Percentiles rank a stretch among this genome's conserved stretches.
These are phyloP conservation scores for Plasmopara muralis DNA, from an alignment of 352 stramenopile species.

Conservation along the genomic window DNA sequence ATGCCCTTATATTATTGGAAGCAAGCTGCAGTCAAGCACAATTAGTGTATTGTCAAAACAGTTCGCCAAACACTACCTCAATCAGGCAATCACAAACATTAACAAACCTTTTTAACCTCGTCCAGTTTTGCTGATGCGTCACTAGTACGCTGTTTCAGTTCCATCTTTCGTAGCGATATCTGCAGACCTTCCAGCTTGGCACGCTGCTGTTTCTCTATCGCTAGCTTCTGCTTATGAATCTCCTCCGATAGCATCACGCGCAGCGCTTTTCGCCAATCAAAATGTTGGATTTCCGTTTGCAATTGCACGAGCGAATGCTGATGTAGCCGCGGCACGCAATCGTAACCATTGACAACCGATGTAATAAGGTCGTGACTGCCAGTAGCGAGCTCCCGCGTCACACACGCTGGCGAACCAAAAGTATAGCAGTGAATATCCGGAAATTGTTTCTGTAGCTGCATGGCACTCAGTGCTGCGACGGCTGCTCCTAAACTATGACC, in stretches of 20 bases:
- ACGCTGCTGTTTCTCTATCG: conserved; percentile 40
- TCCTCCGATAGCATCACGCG: conserved; percentile 53
- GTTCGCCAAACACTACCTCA: background rate
- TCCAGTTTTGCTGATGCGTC: conserved; percentile 43
- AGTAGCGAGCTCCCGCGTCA: conserved; percentile 53
- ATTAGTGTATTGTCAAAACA: background rate
- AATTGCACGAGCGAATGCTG: conserved; percentile 64
- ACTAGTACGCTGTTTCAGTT: conserved; percentile 38
- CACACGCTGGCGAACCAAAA: conserved; percentile 66
- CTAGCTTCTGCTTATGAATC: conserved; percentile 47
- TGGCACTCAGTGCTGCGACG: conserved; percentile 57
- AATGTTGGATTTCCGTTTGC: conserved; percentile 54
- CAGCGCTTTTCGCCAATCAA: conserved; percentile 58
- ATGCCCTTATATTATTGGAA: conserved; percentile 43
- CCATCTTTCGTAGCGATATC: conserved; percentile 31
- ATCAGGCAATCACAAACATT: background rate
- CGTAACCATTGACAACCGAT: conserved; percentile 69
- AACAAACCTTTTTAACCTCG: conserved; percentile 35
- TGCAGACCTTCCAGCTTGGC: conserved; percentile 42
- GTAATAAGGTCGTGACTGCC: conserved; percentile 56
- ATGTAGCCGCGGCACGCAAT: conserved; percentile 75
- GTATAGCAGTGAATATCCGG: conserved; percentile 50
- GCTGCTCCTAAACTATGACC: conserved; percentile 70
- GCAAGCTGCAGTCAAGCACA: conserved; percentile 21
- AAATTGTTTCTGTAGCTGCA: conserved; percentile 38